Conservation (phyloP, 306 rosid species). For the Rosa lucieae region DNA sequence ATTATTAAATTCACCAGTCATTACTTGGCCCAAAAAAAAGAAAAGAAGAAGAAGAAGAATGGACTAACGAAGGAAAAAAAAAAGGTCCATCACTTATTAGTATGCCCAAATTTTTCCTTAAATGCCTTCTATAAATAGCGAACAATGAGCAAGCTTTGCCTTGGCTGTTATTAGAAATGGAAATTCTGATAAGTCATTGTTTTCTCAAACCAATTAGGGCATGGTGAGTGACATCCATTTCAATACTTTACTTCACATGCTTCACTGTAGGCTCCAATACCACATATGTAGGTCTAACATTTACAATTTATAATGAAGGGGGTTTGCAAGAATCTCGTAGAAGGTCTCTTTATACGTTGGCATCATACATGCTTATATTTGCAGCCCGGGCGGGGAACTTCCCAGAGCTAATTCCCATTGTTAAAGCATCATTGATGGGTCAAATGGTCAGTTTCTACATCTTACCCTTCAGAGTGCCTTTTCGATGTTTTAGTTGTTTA, state of each 20-base stretch:
- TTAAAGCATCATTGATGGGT: constrained; percentile 54
- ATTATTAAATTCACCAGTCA: neutral
- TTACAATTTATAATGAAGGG: constrained; percentile 37
- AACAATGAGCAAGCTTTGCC: neutral
- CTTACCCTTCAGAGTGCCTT: constrained; percentile 21
- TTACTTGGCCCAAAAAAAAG: neutral
- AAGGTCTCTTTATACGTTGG: constrained; percentile 88
- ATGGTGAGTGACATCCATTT: neutral
- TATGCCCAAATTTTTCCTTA: neutral
- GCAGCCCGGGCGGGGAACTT: constrained; percentile 71
- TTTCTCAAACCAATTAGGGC: constrained; percentile 7
- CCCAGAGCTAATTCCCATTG: constrained; percentile 61
- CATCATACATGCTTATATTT: constrained; percentile 76
- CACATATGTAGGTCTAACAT: neutral
- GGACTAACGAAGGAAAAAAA: neutral
- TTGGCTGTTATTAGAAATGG: neutral
- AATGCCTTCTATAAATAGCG: neutral
- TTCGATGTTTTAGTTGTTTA: constrained; percentile 6
- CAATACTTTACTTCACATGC: neutral
- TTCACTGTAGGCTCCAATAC: neutral
- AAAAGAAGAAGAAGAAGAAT: neutral
- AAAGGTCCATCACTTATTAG: neutral
- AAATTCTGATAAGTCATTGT: neutral
- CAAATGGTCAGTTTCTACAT: constrained; percentile 45
- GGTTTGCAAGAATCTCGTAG: constrained; percentile 76